Conservation (phyloP, 495 filamentous ascomycete genomes). For the Parathielavia appendiculata region DNA sequence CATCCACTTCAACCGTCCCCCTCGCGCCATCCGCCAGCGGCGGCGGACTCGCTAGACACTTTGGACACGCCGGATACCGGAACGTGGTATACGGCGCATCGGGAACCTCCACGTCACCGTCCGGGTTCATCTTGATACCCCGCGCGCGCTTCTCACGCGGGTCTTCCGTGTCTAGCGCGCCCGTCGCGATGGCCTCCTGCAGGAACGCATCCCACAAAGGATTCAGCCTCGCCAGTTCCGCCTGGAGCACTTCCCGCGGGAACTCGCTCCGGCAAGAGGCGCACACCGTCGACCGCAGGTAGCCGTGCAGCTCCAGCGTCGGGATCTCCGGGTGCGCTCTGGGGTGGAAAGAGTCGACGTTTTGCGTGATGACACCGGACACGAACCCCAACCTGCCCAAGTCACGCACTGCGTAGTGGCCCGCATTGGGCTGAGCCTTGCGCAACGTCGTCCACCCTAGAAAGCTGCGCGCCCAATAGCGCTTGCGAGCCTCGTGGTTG, state of each 20-base stretch:
- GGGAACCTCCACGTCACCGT: constrained; percentile 92
- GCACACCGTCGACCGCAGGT: constrained; percentile 74
- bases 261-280: constrained; percentile 67
- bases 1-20: constrained; percentile 63
- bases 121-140: constrained; percentile 81
- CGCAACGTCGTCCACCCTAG: constrained; percentile 81
- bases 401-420: constrained; percentile 68
- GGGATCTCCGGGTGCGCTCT: constrained; percentile 66
- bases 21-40: constrained; percentile 49
- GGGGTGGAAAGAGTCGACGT: constrained; percentile 91
- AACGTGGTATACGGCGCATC: constrained; percentile 83
- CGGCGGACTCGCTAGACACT: constrained; percentile 66
- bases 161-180: constrained; percentile 73
- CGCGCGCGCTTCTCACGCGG: constrained; percentile 60
- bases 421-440: constrained; percentile 71
- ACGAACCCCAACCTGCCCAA: constrained; percentile 68
- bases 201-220: constrained; percentile 82
- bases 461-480: constrained; percentile 95
- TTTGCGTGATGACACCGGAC: constrained; percentile 81
- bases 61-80: constrained; percentile 83
- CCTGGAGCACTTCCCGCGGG: constrained; percentile 67
- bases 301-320: constrained; percentile 87
- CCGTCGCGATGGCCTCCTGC: constrained; percentile 59
- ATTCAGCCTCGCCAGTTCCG: constrained; percentile 70
- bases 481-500: constrained; percentile 80